These are phyloP conservation scores for Syzygium oleosum DNA, from an alignment of 345 rosid genomes.

Conservation along the genomic window DNA sequence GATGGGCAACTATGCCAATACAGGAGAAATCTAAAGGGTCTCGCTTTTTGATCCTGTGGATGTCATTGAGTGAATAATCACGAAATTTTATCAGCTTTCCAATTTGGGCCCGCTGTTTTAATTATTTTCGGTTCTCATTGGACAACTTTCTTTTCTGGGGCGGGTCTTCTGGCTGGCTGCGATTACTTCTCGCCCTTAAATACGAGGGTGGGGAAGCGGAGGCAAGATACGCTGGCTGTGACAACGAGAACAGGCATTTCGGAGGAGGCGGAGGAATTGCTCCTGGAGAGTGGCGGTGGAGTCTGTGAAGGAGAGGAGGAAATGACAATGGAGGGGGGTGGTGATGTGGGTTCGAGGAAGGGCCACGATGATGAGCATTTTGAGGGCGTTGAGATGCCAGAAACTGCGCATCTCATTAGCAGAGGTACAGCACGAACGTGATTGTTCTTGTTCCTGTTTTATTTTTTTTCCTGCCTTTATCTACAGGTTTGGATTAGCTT, in stretches of 20 bases:
- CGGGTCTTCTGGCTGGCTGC: background rate
- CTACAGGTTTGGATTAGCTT: background rate
- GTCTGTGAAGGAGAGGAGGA: background rate
- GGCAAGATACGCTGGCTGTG: background rate
- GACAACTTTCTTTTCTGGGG: background rate
- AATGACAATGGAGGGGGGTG: background rate
- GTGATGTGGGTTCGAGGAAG: slow-evolving; percentile 1
- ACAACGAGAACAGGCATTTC: slow-evolving; percentile 1
- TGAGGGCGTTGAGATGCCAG: slow-evolving; percentile 35
- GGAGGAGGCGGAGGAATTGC: slow-evolving; percentile 11
- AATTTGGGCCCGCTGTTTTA: background rate
- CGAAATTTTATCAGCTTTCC: too few species aligned
- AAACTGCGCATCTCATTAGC: slow-evolving; percentile 83
- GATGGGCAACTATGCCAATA: background rate
- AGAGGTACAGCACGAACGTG: slow-evolving; percentile 24
- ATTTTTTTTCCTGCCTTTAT: background rate
- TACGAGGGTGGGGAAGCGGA: background rate
- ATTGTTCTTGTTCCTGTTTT: background rate
- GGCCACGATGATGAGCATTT: slow-evolving; percentile 12
- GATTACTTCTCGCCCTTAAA: background rate
- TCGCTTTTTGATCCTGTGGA: background rate
- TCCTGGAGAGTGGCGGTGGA: background rate
- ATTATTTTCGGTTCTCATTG: background rate
- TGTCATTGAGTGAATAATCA: too few species aligned
- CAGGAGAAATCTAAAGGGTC: background rate